These are phyloP conservation scores for Dacryopinax spathularia DNA, from an alignment of 768 basidiomycete genomes.

Conservation along the genomic window DNA sequence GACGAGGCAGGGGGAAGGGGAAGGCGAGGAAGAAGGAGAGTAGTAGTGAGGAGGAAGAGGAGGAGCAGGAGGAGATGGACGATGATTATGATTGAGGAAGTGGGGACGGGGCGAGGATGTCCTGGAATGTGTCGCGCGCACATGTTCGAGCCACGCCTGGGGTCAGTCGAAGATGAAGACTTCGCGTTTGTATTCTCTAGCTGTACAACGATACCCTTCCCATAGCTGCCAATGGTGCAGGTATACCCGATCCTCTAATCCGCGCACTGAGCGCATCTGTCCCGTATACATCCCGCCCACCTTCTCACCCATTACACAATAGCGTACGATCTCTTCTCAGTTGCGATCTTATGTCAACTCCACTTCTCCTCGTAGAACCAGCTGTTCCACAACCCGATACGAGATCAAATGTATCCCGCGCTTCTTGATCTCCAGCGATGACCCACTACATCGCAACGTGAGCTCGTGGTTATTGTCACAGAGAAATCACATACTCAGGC, in stretches of 20 bases:
- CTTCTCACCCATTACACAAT: no score
- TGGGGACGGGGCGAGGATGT: constrained; percentile 23
- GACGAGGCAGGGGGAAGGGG: constrained; percentile 34
- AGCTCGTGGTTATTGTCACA: no score
- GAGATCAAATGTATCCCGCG: constrained; percentile 71
- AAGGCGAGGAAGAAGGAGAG: constrained; percentile 22
- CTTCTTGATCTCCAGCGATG: constrained; percentile 55
- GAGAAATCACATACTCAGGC: constrained; percentile 21
- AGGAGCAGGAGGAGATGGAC: not conserved
- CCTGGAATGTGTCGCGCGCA: not conserved
- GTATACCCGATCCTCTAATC: not conserved
- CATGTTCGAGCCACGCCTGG: constrained; percentile 5
- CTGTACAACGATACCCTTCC: not conserved
- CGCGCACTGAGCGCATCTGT: no score
- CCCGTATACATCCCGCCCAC: no score
- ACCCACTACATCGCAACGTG: constrained; percentile 47
- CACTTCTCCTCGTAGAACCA: constrained; percentile 55
- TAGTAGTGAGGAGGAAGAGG: constrained; percentile 9
- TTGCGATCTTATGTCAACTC: constrained; percentile 60
- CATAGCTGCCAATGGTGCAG: not conserved
- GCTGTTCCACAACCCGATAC: constrained; percentile 60
- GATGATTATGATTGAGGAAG: constrained; percentile 17
- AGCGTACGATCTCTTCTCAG: no score
- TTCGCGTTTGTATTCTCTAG: constrained; percentile 11
- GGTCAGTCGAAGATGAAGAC: constrained; percentile 26